Conservation (phyloP, 2,329 filamentous ascomycete species). For the Fusarium nisikadoi region DNA sequence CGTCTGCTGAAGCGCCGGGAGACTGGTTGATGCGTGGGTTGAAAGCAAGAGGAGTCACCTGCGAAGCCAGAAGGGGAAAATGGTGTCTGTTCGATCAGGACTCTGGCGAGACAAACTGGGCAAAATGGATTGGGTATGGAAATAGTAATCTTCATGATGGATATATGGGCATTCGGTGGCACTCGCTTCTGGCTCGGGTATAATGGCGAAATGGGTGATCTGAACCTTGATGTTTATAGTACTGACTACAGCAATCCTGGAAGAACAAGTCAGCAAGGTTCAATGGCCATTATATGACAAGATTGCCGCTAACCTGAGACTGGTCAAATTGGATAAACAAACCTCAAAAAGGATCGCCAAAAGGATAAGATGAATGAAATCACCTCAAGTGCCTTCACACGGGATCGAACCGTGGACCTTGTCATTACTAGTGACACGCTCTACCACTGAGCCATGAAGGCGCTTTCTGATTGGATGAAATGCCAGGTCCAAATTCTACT, state of each 20-base stretch:
- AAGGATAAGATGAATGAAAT: fast-evolving
- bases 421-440: constrained; percentile 36
- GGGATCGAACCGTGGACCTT: constrained; percentile 35
- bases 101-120: not conserved
- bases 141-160: not conserved
- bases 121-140: constrained; percentile 14
- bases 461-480: constrained; percentile 3
- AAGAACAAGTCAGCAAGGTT: not conserved
- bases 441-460: constrained; percentile 32
- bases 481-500: too few species aligned
- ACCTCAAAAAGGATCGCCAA: not conserved
- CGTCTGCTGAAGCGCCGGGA: not conserved
- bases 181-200: not conserved
- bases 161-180: constrained; percentile 12
- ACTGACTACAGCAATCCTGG: not conserved
- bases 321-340: not conserved
- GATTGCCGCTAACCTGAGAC: not conserved
- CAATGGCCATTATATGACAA: not conserved
- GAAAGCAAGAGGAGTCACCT: not conserved
- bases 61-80: constrained; percentile 6
- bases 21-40: not conserved
- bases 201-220: fast-evolving
- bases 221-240: fast-evolving
- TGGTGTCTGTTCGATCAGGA: constrained; percentile 26
- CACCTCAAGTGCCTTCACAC: constrained; percentile 9